A percentile compares a stretch with the other conserved stretches of the same genome.
Conservation (phyloP, 768 basidiomycete species). For the Leucosporidium yakuticum region DNA sequence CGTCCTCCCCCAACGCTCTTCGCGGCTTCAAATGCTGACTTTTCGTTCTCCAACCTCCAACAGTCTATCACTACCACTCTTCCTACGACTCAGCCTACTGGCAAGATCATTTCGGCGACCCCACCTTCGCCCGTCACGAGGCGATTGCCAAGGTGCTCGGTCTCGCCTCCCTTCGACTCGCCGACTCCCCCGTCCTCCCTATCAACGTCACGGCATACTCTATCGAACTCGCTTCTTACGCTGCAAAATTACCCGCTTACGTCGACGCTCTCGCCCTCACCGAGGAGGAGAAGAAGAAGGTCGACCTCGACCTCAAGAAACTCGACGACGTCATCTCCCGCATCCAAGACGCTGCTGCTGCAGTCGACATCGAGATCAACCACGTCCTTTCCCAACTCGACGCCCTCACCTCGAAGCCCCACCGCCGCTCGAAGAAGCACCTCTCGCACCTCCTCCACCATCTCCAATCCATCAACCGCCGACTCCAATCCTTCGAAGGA, state of each 20-base stretch:
- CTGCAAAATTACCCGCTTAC: not conserved
- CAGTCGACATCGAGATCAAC: slow-evolving; percentile 11
- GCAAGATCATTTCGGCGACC: slow-evolving; percentile 71
- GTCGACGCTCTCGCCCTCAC: not conserved
- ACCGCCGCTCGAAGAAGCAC: slow-evolving; percentile 41
- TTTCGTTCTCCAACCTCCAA: not conserved
- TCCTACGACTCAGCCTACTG: slow-evolving; percentile 67
- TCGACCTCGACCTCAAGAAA: slow-evolving; percentile 21
- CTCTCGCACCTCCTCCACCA: slow-evolving; percentile 48
- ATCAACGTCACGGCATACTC: slow-evolving; percentile 36
- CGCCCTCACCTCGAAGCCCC: not conserved
- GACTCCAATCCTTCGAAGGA: slow-evolving; percentile 14
- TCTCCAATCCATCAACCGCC: slow-evolving; percentile 9
- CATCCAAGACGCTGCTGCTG: slow-evolving; percentile 17
- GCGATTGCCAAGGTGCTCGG: slow-evolving; percentile 36
- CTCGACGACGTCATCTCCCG: slow-evolving; percentile 19
- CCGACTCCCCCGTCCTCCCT: slow-evolving; percentile 35
- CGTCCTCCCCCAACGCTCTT: slow-evolving; percentile 44
- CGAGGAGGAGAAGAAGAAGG: not conserved
- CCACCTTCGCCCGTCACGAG: slow-evolving; percentile 62
- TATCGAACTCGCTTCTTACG: not conserved
- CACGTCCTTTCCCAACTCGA: not conserved
- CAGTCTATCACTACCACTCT: slow-evolving; percentile 37
- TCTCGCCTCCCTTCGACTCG: slow-evolving; percentile 26
- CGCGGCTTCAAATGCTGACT: not conserved